Percentiles rank a stretch among this genome's conserved stretches.
These are phyloP conservation scores for Verticillium dahliae DNA, from an alignment of 2,329 filamentous ascomycete species.

Conservation along the genomic window DNA sequence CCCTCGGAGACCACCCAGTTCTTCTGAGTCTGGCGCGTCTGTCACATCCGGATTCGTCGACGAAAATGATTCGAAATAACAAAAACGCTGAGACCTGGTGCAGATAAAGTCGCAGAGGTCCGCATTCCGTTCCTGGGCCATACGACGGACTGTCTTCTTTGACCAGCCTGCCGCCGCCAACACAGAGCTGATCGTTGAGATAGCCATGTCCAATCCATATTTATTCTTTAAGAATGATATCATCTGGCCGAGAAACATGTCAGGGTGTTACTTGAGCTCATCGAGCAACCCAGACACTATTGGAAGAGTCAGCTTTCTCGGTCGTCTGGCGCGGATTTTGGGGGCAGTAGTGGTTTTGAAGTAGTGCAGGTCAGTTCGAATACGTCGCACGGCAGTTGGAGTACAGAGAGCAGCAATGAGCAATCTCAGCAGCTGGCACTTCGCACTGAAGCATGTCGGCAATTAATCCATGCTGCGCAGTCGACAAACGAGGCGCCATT, in stretches of 20 bases:
- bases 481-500: neutral
- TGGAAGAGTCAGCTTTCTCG: neutral
- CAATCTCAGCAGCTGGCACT: neutral
- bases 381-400: neutral
- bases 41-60: slow-evolving; percentile 28
- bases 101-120: slow-evolving; percentile 26
- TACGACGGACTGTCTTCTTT: slow-evolving; percentile 20
- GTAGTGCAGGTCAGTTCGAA: neutral
- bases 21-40: slow-evolving; percentile 22
- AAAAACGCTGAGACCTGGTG: slow-evolving; percentile 22
- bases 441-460: neutral
- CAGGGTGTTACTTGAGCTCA: neutral
- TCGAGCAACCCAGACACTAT: no score
- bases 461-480: neutral
- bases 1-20: slow-evolving; percentile 25
- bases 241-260: neutral
- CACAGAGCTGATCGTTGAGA: neutral
- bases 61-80: slow-evolving; percentile 23
- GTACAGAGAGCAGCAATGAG: neutral
- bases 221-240: neutral
- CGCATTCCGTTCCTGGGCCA: slow-evolving; percentile 23
- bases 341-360: neutral
- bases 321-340: neutral
- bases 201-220: neutral
- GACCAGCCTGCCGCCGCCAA: slow-evolving; percentile 13